Evolutionary conservation across 495 filamentous ascomycete species (phyloP).

Genomic region (Aspergillus coremiiformis): DNA sequence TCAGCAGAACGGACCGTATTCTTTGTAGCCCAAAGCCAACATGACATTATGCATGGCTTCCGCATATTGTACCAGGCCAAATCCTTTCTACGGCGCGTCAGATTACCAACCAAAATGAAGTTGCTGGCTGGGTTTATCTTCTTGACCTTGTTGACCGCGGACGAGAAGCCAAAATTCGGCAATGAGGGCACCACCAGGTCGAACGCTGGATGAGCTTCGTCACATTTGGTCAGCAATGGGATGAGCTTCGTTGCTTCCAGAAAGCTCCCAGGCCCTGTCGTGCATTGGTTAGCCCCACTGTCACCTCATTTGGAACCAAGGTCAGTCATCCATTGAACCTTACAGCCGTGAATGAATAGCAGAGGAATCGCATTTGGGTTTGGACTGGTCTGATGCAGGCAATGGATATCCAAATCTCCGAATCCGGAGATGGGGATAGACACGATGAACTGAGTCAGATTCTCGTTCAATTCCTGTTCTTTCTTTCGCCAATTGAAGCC

Average conservation of each 20-base stretch:
- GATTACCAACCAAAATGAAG: background rate
- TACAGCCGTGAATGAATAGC: conserved; percentile 57
- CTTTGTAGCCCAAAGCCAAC: conserved; percentile 33
- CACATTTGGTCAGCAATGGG: conserved; percentile 42
- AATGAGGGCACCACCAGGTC: conserved; percentile 63
- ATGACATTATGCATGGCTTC: conserved; percentile 39
- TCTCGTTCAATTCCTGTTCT: conserved; percentile 35
- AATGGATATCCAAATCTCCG: conserved; percentile 37
- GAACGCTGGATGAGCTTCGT: conserved; percentile 47
- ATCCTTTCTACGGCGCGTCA: conserved; percentile 25
- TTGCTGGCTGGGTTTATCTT: background rate
- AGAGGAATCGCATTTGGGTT: conserved; percentile 48
- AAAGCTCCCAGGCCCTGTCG: conserved; percentile 59
- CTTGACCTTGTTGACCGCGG: conserved; percentile 41
- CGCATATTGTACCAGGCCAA: conserved; percentile 37
- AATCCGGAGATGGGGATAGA: conserved; percentile 29
- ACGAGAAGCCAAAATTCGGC: conserved; percentile 66
- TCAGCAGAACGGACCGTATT: conserved; percentile 28
- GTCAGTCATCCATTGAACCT: background rate
- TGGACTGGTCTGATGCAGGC: conserved; percentile 48
- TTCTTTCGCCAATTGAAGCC: conserved; percentile 44
- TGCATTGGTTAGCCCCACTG: background rate
- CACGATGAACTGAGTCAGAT: conserved; percentile 33
- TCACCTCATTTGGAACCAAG: background rate
- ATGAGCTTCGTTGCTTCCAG: conserved; percentile 59